Evolutionary conservation across 1,284 basidiomycete genomes (phyloP).

Genomic region (Gymnopus androsaceus): DNA sequence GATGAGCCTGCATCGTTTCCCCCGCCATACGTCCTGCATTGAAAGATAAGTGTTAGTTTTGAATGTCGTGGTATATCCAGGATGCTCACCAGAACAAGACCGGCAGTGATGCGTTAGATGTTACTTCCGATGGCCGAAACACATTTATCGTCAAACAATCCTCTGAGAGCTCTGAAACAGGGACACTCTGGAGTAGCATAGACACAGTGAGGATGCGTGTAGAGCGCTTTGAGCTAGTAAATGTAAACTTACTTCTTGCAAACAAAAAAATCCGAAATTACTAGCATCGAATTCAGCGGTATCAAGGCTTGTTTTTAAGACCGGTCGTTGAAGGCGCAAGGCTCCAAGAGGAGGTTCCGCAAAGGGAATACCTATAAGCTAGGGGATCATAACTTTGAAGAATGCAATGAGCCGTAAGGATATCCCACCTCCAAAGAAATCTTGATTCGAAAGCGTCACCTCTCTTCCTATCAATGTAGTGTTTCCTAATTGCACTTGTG

Average conservation of each 20-base stretch:
- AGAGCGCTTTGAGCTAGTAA: too few species aligned
- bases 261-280: constrained; percentile 39
- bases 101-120: constrained; percentile 31
- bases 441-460: constrained; percentile 29
- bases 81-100: constrained; percentile 39
- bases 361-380: constrained; percentile 36
- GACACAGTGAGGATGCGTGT: too few species aligned
- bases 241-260: constrained; percentile 29
- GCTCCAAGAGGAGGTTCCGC: constrained; percentile 39
- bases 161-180: constrained; percentile 35
- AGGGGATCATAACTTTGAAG: not conserved
- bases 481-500: constrained; percentile 32
- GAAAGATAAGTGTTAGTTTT: constrained; percentile 29
- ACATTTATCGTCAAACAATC: constrained; percentile 53
- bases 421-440: constrained; percentile 40
- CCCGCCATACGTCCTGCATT: constrained; percentile 37
- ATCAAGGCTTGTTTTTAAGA: constrained; percentile 33
- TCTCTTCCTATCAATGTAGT: constrained; percentile 35
- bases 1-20: constrained; percentile 38
- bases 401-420: not conserved
- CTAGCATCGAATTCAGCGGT: constrained; percentile 36
- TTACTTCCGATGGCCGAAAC: constrained; percentile 39
- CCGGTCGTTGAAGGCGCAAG: constrained; percentile 35
- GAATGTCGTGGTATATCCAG: constrained; percentile 31
- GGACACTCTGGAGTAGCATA: not conserved